Evolutionary conservation across 2,329 filamentous ascomycete species (phyloP).

Genomic region (Blumeria graminis): DNA sequence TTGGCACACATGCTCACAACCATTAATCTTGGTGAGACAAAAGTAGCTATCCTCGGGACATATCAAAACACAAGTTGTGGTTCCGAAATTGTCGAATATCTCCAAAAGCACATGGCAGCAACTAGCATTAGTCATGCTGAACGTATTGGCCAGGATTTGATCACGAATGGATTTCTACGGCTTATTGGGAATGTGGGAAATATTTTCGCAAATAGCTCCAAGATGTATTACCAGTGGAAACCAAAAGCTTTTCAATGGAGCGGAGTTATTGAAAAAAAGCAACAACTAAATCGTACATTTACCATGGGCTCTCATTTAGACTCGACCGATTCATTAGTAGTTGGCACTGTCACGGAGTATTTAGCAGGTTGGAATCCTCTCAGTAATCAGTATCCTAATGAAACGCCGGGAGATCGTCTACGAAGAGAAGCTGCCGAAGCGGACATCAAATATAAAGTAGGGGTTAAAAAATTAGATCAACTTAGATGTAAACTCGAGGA

Average conservation of each 20-base stretch:
- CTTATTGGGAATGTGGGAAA: constrained; percentile 86
- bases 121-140: constrained; percentile 78
- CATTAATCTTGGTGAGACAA: constrained; percentile 72
- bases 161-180: constrained; percentile 64
- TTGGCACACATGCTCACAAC: constrained; percentile 64
- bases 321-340: constrained; percentile 51
- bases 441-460: constrained; percentile 79
- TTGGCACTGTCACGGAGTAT: constrained; percentile 69
- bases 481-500: constrained; percentile 90
- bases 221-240: constrained; percentile 94
- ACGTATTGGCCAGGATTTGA: constrained; percentile 80
- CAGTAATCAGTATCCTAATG: constrained; percentile 75
- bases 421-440: constrained; percentile 73
- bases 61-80: constrained; percentile 85
- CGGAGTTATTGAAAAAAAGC: constrained; percentile 74
- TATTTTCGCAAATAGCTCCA: constrained; percentile 90
- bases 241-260: constrained; percentile 73
- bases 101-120: constrained; percentile 68
- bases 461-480: constrained; percentile 66
- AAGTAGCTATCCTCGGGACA: constrained; percentile 83
- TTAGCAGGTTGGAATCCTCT: constrained; percentile 81
- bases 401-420: constrained; percentile 68
- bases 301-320: constrained; percentile 39
- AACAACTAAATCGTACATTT: constrained; percentile 44
- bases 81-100: constrained; percentile 83